These are phyloP conservation scores for Cladorrhinum sp. DNA, from an alignment of 2,329 filamentous ascomycete genomes.

Conservation along the genomic window DNA sequence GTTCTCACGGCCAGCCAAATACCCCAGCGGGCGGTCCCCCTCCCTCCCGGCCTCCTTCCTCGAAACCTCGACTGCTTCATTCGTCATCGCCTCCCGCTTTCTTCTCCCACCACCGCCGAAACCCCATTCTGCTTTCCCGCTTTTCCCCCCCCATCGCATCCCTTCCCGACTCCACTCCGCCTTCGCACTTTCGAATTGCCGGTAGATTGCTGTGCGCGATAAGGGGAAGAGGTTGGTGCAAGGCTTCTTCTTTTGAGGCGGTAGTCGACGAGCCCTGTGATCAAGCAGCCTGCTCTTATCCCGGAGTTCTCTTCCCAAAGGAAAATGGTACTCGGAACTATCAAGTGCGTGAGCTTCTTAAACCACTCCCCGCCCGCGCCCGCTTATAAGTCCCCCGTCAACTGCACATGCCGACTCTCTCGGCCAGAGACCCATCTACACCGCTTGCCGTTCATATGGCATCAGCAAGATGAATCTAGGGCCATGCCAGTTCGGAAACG, in stretches of 20 bases:
- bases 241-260: constrained; percentile 17
- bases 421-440: constrained; percentile 1
- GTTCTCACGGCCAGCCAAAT: constrained; percentile 3
- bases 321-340: constrained; percentile 62
- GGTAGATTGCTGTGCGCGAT: constrained; percentile 25
- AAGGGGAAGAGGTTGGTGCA: constrained; percentile 25
- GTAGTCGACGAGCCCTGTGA: constrained; percentile 14
- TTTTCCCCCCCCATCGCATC: constrained; percentile 22
- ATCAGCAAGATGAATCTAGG: neutral
- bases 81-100: constrained; percentile 23
- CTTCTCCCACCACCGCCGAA: constrained; percentile 14
- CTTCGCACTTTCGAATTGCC: constrained; percentile 25
- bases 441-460: neutral
- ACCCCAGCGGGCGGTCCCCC: constrained; percentile 1
- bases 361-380: constrained; percentile 17
- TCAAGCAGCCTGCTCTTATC: constrained; percentile 34
- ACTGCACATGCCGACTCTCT: neutral
- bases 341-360: constrained; percentile 52
- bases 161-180: constrained; percentile 25
- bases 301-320: constrained; percentile 38
- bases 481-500: constrained; percentile 4
- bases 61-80: constrained; percentile 23
- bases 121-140: constrained; percentile 16
- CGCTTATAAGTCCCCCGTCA: constrained; percentile 3
- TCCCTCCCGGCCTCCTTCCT: constrained; percentile 8